Percentiles rank a stretch among this genome's conserved stretches.
Evolutionary conservation across 805 yeast genomes (phyloP).

Genomic region (Lipomyces spencermartinsiae): DNA sequence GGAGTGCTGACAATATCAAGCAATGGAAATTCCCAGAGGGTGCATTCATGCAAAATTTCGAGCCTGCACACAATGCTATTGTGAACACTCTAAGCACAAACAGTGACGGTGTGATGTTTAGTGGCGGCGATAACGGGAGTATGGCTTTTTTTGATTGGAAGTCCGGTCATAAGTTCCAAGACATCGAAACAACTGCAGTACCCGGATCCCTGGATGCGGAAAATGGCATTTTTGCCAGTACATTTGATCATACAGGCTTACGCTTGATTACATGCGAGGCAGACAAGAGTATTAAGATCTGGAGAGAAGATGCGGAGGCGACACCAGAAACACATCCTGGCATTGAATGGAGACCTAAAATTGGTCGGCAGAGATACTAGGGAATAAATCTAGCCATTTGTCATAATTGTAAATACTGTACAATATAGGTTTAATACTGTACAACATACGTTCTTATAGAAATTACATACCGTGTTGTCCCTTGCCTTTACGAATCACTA

Average conservation of each 20-base stretch:
- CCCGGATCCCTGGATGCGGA: slow-evolving; percentile 78
- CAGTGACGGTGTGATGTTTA: slow-evolving; percentile 67
- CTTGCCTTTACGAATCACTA: background rate
- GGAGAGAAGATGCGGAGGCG: slow-evolving; percentile 60
- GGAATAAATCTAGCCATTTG: background rate
- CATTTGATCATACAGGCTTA: slow-evolving; percentile 80
- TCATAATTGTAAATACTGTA: slow-evolving; percentile 2
- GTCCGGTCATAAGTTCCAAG: slow-evolving; percentile 68
- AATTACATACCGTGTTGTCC: background rate
- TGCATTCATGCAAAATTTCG: slow-evolving; percentile 64
- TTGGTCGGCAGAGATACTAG: slow-evolving; percentile 32
- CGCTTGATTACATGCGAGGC: slow-evolving; percentile 85
- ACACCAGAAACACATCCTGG: slow-evolving; percentile 50
- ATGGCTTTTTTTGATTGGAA: slow-evolving; percentile 80
- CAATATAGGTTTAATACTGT: background rate
- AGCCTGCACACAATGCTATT: slow-evolving; percentile 56
- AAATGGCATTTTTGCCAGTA: slow-evolving; percentile 68
- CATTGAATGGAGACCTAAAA: slow-evolving; percentile 47
- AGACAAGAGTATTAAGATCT: slow-evolving; percentile 84
- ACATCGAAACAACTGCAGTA: slow-evolving; percentile 57
- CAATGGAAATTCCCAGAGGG: slow-evolving; percentile 88
- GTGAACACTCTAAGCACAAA: slow-evolving; percentile 74
- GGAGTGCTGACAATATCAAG: slow-evolving; percentile 78
- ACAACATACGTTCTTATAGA: background rate
- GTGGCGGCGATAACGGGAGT: slow-evolving; percentile 85